Conservation (phyloP, 345 rosid genomes). For the Atalantia buxifolia region DNA sequence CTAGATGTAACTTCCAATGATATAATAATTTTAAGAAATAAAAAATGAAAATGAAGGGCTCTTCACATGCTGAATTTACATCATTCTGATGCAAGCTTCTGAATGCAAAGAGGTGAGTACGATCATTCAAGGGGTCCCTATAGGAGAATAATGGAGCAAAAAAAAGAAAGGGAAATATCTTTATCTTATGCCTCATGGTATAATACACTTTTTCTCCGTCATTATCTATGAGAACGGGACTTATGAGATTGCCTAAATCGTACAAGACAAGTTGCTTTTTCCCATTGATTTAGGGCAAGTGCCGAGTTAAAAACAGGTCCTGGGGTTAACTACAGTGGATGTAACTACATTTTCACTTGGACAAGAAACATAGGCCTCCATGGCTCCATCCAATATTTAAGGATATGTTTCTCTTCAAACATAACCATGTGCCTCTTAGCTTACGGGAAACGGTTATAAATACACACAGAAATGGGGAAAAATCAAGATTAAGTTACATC, state of each 20-base stretch:
- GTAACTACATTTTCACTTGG: background rate
- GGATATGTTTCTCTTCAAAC: background rate
- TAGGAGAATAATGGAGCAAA: background rate
- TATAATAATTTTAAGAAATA: background rate
- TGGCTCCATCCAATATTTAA: background rate
- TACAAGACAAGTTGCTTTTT: background rate
- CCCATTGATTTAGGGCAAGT: background rate
- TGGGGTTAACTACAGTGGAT: background rate
- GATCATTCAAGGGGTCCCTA: background rate
- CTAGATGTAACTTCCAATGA: conserved; percentile 7
- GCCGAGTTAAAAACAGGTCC: background rate
- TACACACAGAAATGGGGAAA: background rate
- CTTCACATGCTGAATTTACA: background rate
- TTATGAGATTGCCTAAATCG: background rate
- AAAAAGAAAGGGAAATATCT: background rate
- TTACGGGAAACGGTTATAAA: no score
- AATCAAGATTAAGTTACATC: background rate
- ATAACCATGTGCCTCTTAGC: background rate
- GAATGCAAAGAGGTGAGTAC: background rate
- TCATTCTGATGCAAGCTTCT: background rate
- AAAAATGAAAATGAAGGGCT: conserved; percentile 1
- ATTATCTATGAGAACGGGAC: background rate
- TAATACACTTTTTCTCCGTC: background rate
- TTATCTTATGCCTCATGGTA: no score
- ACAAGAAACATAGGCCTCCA: background rate